These are phyloP conservation scores for Pythium oligandrum DNA, from an alignment of 352 stramenopile genomes.

Conservation along the genomic window DNA sequence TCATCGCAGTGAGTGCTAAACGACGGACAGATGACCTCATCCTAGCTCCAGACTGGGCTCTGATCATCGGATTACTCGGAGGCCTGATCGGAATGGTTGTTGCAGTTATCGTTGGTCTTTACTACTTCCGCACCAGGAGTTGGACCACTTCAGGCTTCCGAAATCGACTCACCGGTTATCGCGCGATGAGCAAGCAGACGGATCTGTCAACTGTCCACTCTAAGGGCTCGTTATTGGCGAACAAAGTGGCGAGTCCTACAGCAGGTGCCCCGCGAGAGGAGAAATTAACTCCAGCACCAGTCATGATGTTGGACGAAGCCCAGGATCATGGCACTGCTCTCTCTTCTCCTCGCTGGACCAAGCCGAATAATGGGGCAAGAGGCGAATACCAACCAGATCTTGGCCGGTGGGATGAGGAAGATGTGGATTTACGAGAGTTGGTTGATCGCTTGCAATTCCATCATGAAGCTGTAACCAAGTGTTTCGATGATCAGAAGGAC, in stretches of 20 bases:
- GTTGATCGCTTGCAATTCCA: slow-evolving; percentile 74
- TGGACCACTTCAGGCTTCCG: slow-evolving; percentile 38
- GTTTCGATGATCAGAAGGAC: slow-evolving; percentile 67
- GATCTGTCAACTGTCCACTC: slow-evolving; percentile 64
- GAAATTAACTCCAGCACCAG: slow-evolving; percentile 11
- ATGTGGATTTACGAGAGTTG: slow-evolving; percentile 66
- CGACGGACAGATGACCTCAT: slow-evolving; percentile 76
- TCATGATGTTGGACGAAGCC: slow-evolving; percentile 17
- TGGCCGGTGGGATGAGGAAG: slow-evolving; percentile 67
- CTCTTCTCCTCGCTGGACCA: slow-evolving; percentile 10
- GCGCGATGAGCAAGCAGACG: slow-evolving; percentile 28
- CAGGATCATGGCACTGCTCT: neutral
- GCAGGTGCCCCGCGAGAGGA: neutral
- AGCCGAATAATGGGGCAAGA: neutral
- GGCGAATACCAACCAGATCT: slow-evolving; percentile 51
- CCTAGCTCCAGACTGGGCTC: slow-evolving; percentile 82
- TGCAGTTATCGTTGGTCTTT: slow-evolving; percentile 68
- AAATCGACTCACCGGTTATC: slow-evolving; percentile 24
- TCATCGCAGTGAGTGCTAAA: slow-evolving; percentile 82
- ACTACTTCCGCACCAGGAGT: slow-evolving; percentile 82
- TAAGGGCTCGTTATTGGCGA: slow-evolving; percentile 57
- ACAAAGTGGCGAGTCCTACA: slow-evolving; percentile 13
- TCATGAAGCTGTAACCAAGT: slow-evolving; percentile 70
- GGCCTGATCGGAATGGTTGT: slow-evolving; percentile 74
- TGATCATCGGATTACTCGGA: slow-evolving; percentile 74